Evolutionary conservation across 2,329 filamentous ascomycete species (phyloP).

Genomic region (Metarhizium album): DNA sequence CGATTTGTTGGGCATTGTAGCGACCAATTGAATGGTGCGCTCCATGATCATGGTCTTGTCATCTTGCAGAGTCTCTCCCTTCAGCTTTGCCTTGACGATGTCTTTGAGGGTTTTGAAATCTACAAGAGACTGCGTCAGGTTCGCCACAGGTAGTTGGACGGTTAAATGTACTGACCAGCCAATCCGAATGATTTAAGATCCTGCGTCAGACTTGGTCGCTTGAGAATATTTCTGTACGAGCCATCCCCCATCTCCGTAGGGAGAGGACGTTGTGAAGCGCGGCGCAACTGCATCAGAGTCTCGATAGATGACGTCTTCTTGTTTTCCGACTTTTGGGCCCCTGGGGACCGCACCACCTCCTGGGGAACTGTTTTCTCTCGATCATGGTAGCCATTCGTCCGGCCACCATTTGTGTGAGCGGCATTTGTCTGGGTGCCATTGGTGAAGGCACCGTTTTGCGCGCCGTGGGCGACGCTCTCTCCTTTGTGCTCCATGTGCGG

Average conservation of each 20-base stretch:
- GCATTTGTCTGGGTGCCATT: slow-evolving; percentile 9
- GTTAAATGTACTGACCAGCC: slow-evolving; percentile 24
- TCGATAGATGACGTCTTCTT: slow-evolving; percentile 8
- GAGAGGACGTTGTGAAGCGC: slow-evolving; percentile 48
- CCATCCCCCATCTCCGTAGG: slow-evolving; percentile 54
- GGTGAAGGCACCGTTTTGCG: slow-evolving; percentile 14
- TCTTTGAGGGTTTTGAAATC: slow-evolving; percentile 54
- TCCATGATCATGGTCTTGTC: slow-evolving; percentile 75
- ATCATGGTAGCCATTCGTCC: slow-evolving; percentile 11
- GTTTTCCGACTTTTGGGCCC: background rate
- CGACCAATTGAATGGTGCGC: slow-evolving; percentile 58
- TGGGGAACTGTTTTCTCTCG: slow-evolving; percentile 3
- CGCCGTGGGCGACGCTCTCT: background rate
- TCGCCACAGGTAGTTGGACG: background rate
- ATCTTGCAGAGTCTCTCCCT: slow-evolving; percentile 51
- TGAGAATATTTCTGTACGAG: slow-evolving; percentile 39
- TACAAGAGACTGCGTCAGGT: slow-evolving; percentile 16
- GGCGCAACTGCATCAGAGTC: slow-evolving; percentile 22
- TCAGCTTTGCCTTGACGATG: slow-evolving; percentile 51
- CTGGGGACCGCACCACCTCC: background rate
- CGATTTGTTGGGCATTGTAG: slow-evolving; percentile 51
- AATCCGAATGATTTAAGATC: slow-evolving; percentile 47
- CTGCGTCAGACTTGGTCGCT: slow-evolving; percentile 38
- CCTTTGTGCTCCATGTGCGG: background rate
- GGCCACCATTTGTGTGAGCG: slow-evolving; percentile 2